Base-by-base conservation (phyloP, 2,329 filamentous ascomycete species). In the Boeremia exigua region DNA sequence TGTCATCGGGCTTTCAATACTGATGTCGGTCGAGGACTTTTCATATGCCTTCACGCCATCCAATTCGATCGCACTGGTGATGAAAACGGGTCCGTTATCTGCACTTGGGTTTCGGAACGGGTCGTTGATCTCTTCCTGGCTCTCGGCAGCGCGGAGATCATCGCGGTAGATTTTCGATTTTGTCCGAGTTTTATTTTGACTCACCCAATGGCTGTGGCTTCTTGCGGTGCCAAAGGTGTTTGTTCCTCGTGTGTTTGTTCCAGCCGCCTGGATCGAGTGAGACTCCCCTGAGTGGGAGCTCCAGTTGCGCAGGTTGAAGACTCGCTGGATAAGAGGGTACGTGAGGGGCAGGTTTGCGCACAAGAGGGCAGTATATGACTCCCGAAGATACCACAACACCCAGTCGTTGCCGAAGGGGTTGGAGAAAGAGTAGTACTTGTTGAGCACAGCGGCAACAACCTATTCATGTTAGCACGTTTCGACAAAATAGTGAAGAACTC, bases 301-400 rank as follows among this genome's bases (percentile, higher is more conserved):
- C 71, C 70, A 75, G 57, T 67, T 72, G 25, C 60, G 64, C 4
- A 75, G 55, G 23, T 70, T 70, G 67, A 81, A 79, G 51, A 82
- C 55, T 8, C 79, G 77, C 38, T 83, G 80, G 28, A 86, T 76
- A 17, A 87, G 75, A 0, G 82, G 81, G 80, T 84, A 87, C 59
- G 80, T 82, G 44, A 86, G 82, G 0, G 85, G 85, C 6, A 88
- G 76, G 56, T 88, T 88, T 27, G 84, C 80, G 14, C 87, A 84
- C 44, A 86, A 79, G 36, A 88, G 78, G 6, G 84, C 83, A 0
- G 85, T 85, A 39, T 81, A 83, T 11, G 81, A 80, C 66, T 88
- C 85, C 27, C 84, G 80, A 8, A 85, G 80, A 53, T 75, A 86
- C 84, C 85, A 88, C 61, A 81, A 81, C 0, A 85, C 80, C 77